phyloP scores from a whole-genome alignment of 2,329 filamentous ascomycete genomes.

The Venturiaceae sp. region DNA sequence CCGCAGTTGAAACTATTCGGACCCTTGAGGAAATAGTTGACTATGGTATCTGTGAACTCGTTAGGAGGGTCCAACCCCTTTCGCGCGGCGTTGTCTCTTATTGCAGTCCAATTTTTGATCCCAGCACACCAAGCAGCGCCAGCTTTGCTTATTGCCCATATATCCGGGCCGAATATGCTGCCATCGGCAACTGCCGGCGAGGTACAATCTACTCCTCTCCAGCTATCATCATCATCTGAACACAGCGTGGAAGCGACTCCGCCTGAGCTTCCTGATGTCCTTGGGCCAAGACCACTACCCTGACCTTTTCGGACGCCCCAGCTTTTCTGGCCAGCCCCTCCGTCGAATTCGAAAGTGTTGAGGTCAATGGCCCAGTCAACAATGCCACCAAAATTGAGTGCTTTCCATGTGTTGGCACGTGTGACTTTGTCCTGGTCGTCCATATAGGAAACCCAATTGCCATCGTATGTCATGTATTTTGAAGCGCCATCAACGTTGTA shows the following conservation, averaged over 20 bases:
- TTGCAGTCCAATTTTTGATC: not conserved
- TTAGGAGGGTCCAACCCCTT: too few species aligned
- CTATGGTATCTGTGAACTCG: not conserved
- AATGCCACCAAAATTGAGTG: constrained; percentile 18
- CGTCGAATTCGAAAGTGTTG: constrained; percentile 8
- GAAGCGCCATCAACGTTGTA: not conserved
- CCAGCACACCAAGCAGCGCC: not conserved
- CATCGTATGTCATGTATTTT: constrained; percentile 2
- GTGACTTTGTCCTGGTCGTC: constrained; percentile 15
- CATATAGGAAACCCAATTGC: constrained; percentile 12
- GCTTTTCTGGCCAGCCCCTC: not conserved
- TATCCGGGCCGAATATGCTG: not conserved
- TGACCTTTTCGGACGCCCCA: too few species aligned
- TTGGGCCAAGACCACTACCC: too few species aligned
- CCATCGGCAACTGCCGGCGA: not conserved
- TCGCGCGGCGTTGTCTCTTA: not conserved
- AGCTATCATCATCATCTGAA: not conserved
- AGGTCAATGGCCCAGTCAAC: constrained; percentile 26
- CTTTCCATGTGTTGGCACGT: constrained; percentile 14
- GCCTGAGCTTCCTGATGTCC: too few species aligned
- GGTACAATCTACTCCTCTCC: not conserved
- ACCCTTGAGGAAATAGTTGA: not conserved
- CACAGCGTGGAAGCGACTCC: not conserved
- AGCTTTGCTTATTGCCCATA: not conserved
- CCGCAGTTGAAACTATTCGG: not conserved